Evolutionary conservation across 2,329 filamentous ascomycete genomes (phyloP).

Genomic region (Rhytidhysteron rufulum): DNA sequence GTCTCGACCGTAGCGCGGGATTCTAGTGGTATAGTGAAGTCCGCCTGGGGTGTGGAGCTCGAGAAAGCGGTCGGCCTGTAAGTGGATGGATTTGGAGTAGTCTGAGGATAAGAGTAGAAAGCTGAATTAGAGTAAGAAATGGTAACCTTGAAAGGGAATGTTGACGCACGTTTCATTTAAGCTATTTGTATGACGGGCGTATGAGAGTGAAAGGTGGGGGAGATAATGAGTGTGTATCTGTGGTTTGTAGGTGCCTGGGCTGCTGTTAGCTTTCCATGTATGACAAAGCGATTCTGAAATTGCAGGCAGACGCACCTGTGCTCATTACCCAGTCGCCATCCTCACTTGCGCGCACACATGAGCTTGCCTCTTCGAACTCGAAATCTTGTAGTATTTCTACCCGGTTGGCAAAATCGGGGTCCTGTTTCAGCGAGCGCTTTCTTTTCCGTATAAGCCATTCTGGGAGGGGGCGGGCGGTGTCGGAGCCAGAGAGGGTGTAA

Average conservation of each 20-base stretch:
- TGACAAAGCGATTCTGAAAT: conserved; percentile 1
- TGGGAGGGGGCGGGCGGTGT: conserved; percentile 79
- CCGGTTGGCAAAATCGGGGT: conserved; percentile 87
- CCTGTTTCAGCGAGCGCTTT: conserved; percentile 88
- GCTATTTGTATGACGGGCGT: conserved; percentile 83
- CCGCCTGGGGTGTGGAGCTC: conserved; percentile 91
- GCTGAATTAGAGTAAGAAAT: no score
- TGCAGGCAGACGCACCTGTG: conserved; percentile 58
- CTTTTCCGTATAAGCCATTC: conserved; percentile 91
- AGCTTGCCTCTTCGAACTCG: conserved; percentile 92
- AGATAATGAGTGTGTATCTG: conserved; percentile 97
- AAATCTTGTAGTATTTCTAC: conserved; percentile 96
- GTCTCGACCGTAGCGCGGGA: conserved; percentile 90
- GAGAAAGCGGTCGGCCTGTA: conserved; percentile 85
- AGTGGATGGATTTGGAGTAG: conserved; percentile 89
- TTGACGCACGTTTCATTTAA: conserved; percentile 93
- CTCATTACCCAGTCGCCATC: conserved; percentile 98
- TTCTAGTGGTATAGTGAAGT: conserved; percentile 81
- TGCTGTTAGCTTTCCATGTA: conserved; percentile 9
- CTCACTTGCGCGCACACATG: conserved; percentile 83
- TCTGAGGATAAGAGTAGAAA: conserved; percentile 86
- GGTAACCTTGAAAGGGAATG: no score
- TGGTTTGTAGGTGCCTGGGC: conserved; percentile 63
- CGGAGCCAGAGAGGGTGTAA: conserved; percentile 91
- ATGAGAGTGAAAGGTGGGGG: conserved; percentile 89